These are phyloP conservation scores for Tolypocladium sp. DNA, from an alignment of 2,329 filamentous ascomycete genomes.

Conservation along the genomic window DNA sequence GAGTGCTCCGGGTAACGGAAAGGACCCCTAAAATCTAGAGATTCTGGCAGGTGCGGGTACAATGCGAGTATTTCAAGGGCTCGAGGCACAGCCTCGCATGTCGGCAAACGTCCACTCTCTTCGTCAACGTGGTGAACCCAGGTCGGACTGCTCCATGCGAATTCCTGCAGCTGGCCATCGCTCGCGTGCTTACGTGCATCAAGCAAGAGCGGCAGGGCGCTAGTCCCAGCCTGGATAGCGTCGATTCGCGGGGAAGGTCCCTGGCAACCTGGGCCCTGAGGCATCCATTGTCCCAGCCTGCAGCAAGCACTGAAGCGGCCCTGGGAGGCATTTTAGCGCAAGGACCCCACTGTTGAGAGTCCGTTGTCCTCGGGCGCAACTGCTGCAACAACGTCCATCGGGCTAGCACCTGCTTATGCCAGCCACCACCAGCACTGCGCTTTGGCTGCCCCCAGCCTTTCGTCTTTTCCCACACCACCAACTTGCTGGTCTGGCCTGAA, in stretches of 20 bases:
- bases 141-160: not conserved
- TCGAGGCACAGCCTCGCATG: not conserved
- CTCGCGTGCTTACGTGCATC: not conserved
- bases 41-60: not conserved
- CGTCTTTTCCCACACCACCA: conserved; percentile 14
- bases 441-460: conserved; percentile 18
- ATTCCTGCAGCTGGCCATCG: not conserved
- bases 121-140: too few species aligned
- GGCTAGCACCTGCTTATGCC: conserved; percentile 1
- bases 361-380: not conserved
- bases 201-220: not conserved
- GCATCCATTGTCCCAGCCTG: not conserved
- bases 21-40: not conserved
- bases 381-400: not conserved
- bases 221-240: not conserved
- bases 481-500: not conserved
- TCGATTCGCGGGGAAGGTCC: not conserved
- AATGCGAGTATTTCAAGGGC: not conserved
- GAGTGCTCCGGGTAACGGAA: not conserved
- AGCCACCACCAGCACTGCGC: conserved; percentile 16
- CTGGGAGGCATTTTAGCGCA: not conserved
- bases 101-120: not conserved
- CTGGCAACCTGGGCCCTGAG: not conserved
- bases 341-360: not conserved
- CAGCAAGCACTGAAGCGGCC: not conserved